Conservation (phyloP, 169 alveolate genomes). For the Perkinsus olseni region DNA sequence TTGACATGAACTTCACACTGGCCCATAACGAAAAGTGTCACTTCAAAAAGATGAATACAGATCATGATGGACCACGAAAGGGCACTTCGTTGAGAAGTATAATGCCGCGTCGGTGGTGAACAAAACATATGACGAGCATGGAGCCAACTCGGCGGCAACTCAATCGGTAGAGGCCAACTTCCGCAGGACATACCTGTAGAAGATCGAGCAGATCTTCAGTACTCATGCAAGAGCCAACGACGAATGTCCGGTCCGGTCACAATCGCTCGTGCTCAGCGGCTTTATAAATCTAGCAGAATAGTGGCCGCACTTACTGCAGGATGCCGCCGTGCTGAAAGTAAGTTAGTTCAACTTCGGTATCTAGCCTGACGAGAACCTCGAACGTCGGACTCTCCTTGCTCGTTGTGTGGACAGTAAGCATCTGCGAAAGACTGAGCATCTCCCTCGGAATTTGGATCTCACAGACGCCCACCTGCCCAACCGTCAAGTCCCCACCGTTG, state of each 20-base stretch:
- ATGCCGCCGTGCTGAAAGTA: conserved; percentile 80
- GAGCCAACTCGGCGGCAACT: neutral
- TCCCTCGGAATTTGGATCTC: conserved; percentile 4
- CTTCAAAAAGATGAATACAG: too few relatives aligned
- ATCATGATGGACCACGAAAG: too few relatives aligned
- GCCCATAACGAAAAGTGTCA: too few relatives aligned
- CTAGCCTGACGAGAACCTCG: conserved; percentile 44
- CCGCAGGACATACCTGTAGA: conserved; percentile 52
- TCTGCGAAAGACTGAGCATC: conserved; percentile 2
- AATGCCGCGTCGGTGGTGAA: too few relatives aligned
- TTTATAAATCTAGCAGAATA: too few relatives aligned
- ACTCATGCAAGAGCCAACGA: too few relatives aligned
- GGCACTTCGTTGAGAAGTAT: too few relatives aligned
- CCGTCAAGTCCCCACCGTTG: conserved; percentile 15
- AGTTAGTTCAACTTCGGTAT: conserved; percentile 62
- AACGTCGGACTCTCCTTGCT: conserved; percentile 8
- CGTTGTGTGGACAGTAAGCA: conserved; percentile 1
- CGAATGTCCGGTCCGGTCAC: too few relatives aligned
- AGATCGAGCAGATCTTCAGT: neutral
- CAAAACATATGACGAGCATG: too few relatives aligned
- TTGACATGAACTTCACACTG: too few relatives aligned
- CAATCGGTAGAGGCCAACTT: conserved; percentile 32
- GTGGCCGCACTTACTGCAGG: conserved; percentile 50
- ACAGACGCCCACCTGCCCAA: conserved; percentile 10
- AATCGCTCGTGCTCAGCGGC: too few relatives aligned